Conservation (phyloP, 257 asterid species). For the Schizonepeta tenuifolia region DNA sequence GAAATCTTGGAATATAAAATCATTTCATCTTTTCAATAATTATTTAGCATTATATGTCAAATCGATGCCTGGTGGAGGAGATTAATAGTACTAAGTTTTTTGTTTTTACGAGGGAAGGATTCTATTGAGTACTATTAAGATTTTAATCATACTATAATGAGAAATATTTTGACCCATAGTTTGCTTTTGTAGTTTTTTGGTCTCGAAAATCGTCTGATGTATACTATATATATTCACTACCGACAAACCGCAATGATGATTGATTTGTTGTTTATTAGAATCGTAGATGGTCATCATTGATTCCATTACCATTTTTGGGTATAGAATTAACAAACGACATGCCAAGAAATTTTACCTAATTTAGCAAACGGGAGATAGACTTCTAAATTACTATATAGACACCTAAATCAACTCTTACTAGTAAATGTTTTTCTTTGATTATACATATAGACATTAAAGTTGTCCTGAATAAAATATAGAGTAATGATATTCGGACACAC, state of each 20-base stretch:
- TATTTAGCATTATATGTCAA: neutral
- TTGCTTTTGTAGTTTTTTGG: neutral
- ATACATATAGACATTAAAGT: too few relatives aligned
- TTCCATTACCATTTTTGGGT: conserved; percentile 5
- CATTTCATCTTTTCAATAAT: neutral
- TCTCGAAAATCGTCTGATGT: neutral
- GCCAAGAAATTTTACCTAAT: too few relatives aligned
- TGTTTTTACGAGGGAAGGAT: neutral
- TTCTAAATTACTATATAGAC: too few relatives aligned
- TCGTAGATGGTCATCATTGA: neutral
- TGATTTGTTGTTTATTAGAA: neutral
- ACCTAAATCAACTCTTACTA: too few relatives aligned
- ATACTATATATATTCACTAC: neutral
- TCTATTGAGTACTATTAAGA: too few relatives aligned
- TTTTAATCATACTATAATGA: neutral
- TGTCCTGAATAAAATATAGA: too few relatives aligned
- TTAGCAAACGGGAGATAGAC: too few relatives aligned
- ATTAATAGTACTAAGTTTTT: neutral
- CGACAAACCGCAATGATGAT: neutral
- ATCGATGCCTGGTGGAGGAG: neutral
- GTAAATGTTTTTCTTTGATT: too few relatives aligned
- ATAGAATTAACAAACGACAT: neutral
- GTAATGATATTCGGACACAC: too few relatives aligned
- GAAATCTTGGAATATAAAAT: neutral
- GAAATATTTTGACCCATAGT: neutral